Percentiles rank a stretch among this genome's conserved stretches.
These are phyloP conservation scores for Sanghuangporus sanghuang DNA, from an alignment of 1,284 basidiomycete genomes.

Conservation along the genomic window DNA sequence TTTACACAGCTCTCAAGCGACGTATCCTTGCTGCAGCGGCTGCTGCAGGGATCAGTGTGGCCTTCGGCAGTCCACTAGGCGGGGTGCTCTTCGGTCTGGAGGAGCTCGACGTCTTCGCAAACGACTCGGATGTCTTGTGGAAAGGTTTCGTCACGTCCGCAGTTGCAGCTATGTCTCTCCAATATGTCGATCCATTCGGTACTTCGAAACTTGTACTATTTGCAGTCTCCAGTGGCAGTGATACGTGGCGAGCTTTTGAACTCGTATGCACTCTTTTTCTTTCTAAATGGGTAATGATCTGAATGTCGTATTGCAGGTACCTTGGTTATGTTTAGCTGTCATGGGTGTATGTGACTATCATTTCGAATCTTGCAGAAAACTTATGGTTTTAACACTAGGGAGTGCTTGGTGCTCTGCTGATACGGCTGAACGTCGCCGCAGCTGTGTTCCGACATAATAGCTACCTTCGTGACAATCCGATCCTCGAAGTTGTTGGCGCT, in stretches of 20 bases:
- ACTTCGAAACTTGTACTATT: conserved; percentile 73
- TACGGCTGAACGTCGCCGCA: conserved; percentile 58
- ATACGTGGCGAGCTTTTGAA: conserved; percentile 68
- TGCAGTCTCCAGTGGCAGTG: conserved; percentile 54
- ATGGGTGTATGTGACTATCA: conserved; percentile 42
- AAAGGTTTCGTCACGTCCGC: conserved; percentile 71
- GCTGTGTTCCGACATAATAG: conserved; percentile 58
- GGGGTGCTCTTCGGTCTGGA: conserved; percentile 70
- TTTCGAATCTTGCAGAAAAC: background rate
- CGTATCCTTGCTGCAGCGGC: conserved; percentile 64
- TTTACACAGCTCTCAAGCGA: conserved; percentile 53
- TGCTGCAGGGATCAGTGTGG: conserved; percentile 69
- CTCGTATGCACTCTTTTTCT: conserved; percentile 38
- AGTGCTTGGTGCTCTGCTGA: conserved; percentile 56
- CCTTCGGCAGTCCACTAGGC: conserved; percentile 72
- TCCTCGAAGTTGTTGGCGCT: conserved; percentile 57
- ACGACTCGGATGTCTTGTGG: conserved; percentile 71
- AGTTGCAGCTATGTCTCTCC: conserved; percentile 63
- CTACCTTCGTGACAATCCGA: conserved; percentile 52
- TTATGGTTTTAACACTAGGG: conserved; percentile 36
- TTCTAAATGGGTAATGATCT: background rate
- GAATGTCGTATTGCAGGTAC: conserved; percentile 39
- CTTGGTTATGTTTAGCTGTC: conserved; percentile 57
- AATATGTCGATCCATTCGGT: conserved; percentile 71
- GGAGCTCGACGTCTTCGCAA: conserved; percentile 66